A percentile compares a stretch with the other conserved stretches of the same genome.
Conservation (phyloP, 495 filamentous ascomycete species). For the Penicillium lividum region DNA sequence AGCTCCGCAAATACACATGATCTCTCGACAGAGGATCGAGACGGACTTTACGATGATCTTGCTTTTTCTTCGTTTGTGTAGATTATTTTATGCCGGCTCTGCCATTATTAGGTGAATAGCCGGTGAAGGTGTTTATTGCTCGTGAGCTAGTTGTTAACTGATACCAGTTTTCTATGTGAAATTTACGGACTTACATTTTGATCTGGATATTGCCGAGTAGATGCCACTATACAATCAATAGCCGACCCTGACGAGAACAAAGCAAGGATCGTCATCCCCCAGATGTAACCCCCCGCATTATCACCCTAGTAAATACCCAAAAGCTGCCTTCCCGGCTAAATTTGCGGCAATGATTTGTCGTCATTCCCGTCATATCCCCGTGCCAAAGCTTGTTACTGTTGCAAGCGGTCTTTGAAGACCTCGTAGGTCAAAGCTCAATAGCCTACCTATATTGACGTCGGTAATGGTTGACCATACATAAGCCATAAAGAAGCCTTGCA, state of each 20-base stretch:
- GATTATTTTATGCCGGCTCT: constrained; percentile 24
- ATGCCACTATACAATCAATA: constrained; percentile 14
- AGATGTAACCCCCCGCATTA: constrained; percentile 29
- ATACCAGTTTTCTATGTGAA: constrained; percentile 22
- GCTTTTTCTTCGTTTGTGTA: constrained; percentile 26
- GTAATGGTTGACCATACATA: background rate
- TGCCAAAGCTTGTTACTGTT: background rate
- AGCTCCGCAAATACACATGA: constrained; percentile 52
- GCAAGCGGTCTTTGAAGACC: constrained; percentile 19
- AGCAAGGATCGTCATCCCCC: constrained; percentile 21
- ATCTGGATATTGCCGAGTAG: background rate
- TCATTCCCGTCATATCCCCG: background rate
- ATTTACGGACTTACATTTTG: background rate
- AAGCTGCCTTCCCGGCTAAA: constrained; percentile 1
- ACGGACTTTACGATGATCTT: constrained; percentile 23
- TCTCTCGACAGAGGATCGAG: constrained; percentile 3
- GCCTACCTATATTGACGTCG: background rate
- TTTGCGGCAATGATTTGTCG: constrained; percentile 11
- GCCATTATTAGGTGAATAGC: constrained; percentile 6
- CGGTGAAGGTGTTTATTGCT: constrained; percentile 1
- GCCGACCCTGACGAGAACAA: constrained; percentile 16
- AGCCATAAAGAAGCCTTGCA: background rate
- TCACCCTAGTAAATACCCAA: constrained; percentile 3
- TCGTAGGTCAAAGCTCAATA: constrained; percentile 5
- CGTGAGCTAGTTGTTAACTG: constrained; percentile 17